Base-by-base conservation (phyloP, 441 rosid species). In the Aquilaria agallochum region DNA sequence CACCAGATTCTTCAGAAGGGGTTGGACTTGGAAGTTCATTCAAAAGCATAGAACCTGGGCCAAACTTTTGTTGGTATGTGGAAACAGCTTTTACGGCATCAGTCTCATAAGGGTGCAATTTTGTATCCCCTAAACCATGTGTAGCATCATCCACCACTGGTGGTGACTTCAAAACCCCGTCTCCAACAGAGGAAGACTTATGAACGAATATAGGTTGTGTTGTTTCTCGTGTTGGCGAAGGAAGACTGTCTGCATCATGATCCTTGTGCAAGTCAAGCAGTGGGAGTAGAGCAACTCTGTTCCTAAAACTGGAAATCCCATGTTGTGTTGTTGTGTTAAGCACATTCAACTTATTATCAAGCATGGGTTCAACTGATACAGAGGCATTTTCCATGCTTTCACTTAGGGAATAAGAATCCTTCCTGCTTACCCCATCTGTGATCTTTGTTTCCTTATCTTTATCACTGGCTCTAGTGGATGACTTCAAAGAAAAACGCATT, bases 191-290 rank as follows among this genome's bases (percentile, higher is more conserved):
- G 68, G 65, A 71, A 36, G 80, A 65, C 63, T 76, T 77, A 36
- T 76, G 73, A 13, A 76, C 58, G 27, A 83, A 83, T 46, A 83
- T 64, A 53, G 70, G 63, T 31, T 88, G 86, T 20, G 86, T 67
- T 48, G 85, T 74, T 70, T 90, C 92, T 62, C 83, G 83, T 48
- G 98, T 95, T 20, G 99, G 99, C 20, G 98, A 95, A 11, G 99
- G 98, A 71, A 95, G 97, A 67, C 94, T 90, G 79, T 92, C 95
- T 48, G 70, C 85, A 69, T 95, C 98, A 73, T 95, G 99, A 75
- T 80, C 95, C 83, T 83, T 92, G 68, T 92, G 96, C 69, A 92
- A 97, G 79, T 95, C 98, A 51, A 95, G 82, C 77, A 95, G 74
- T 50, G 98, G 97, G 27, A 81, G 77, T 72, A 78, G 62, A 55